Percentiles rank a stretch among this genome's conserved stretches.
These are phyloP conservation scores for Monoraphidium neglectum DNA, from an alignment of 139 green algal genomes.

Conservation along the genomic window DNA sequence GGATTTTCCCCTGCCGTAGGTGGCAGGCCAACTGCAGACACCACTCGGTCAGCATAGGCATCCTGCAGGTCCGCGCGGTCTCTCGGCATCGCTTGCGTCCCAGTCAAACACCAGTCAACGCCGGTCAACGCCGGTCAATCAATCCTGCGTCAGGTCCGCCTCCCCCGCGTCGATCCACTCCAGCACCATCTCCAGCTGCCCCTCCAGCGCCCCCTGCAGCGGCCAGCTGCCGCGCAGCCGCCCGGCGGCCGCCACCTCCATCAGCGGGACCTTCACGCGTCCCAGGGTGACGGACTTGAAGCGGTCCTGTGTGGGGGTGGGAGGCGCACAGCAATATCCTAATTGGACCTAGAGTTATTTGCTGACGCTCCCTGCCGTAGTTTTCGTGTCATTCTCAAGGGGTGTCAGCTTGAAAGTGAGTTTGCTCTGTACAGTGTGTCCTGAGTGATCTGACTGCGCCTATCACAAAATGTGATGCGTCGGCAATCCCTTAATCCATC, in stretches of 20 bases:
- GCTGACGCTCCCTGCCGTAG: no score
- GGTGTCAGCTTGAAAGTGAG: background rate
- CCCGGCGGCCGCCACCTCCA: constrained; percentile 17
- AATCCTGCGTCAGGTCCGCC: no score
- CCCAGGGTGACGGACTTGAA: constrained; percentile 20
- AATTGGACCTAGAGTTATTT: background rate
- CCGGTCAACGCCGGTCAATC: no score
- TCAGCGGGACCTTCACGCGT: constrained; percentile 28
- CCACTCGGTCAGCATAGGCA: no score
- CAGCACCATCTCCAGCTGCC: constrained; percentile 22
- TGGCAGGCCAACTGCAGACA: no score
- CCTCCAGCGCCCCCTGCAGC: constrained; percentile 25
- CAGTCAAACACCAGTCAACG: no score
- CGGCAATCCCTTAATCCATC: background rate
- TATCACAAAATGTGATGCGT: background rate
- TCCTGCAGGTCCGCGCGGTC: no score
- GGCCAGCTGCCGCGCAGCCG: constrained; percentile 7
- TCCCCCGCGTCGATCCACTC: constrained; percentile 11
- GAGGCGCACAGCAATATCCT: background rate
- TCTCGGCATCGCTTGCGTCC: no score
- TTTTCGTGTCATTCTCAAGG: background rate
- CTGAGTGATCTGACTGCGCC: background rate
- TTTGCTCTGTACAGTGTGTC: background rate
- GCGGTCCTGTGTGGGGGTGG: constrained; percentile 1
- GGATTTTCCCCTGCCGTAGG: no score